These are phyloP conservation scores for Mycena leptocephala DNA, from an alignment of 768 basidiomycete species.

Conservation along the genomic window DNA sequence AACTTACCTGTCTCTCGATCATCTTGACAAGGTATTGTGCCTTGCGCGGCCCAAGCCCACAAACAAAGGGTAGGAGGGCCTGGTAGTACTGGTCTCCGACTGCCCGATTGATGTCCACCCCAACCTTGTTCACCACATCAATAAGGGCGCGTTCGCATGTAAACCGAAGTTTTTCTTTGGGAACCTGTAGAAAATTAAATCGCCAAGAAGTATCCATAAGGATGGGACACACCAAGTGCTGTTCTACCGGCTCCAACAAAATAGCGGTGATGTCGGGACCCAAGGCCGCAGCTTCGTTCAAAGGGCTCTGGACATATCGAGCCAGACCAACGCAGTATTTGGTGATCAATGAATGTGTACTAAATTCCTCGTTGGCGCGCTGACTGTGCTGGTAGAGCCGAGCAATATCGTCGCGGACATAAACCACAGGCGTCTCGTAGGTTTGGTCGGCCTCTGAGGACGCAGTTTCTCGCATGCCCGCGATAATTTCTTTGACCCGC, in stretches of 20 bases:
- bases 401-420: constrained; percentile 92
- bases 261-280: constrained; percentile 89
- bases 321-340: constrained; percentile 97
- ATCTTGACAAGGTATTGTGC: constrained; percentile 88
- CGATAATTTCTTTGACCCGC: constrained; percentile 73
- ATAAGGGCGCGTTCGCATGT: constrained; percentile 91
- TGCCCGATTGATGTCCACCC: constrained; percentile 96
- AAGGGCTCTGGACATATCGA: constrained; percentile 92
- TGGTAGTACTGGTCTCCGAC: constrained; percentile 92
- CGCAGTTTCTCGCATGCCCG: constrained; percentile 44
- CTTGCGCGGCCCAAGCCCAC: constrained; percentile 96
- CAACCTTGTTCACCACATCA: constrained; percentile 92
- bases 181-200: constrained; percentile 69
- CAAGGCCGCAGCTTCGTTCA: constrained; percentile 95
- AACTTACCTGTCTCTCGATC: constrained; percentile 80
- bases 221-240: constrained; percentile 78
- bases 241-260: constrained; percentile 87
- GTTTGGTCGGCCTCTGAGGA: constrained; percentile 56
- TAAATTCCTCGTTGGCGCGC: constrained; percentile 89
- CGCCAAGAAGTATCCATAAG: constrained; percentile 18
- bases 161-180: constrained; percentile 85
- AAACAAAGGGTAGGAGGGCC: constrained; percentile 89
- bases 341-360: constrained; percentile 80
- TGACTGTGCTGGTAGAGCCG: constrained; percentile 94
- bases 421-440: constrained; percentile 83